Conservation (phyloP, 164 flowering plant genomes). For the Cinnamomum micranthum region DNA sequence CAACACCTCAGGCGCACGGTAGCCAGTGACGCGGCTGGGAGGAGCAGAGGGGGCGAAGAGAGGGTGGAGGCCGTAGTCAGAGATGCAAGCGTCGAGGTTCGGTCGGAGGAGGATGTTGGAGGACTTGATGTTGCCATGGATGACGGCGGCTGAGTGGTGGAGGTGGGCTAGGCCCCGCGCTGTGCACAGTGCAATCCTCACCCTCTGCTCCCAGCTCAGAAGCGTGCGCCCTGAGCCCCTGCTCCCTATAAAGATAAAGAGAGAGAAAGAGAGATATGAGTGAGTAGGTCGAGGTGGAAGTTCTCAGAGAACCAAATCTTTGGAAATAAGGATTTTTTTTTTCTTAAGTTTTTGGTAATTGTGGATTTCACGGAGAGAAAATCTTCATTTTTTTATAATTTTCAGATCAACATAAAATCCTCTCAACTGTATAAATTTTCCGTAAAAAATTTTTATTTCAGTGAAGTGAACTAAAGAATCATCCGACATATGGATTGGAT, state of each 20-base stretch:
- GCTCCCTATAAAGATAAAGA: slow-evolving; percentile 52
- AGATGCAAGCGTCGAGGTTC: slow-evolving; percentile 51
- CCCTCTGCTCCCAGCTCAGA: slow-evolving; percentile 84
- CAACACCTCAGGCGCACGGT: slow-evolving; percentile 88
- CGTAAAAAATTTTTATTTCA: no score
- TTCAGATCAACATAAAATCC: no score
- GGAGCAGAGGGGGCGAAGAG: slow-evolving; percentile 54
- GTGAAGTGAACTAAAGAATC: no score
- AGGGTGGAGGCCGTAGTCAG: slow-evolving; percentile 80
- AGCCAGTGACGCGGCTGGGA: slow-evolving; percentile 74
- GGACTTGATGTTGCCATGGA: slow-evolving; percentile 92
- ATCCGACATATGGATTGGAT: no score
- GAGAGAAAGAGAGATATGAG: no score
- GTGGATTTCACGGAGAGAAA: no score
- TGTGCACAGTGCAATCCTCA: slow-evolving; percentile 69
- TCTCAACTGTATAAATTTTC: no score
- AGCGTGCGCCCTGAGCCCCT: slow-evolving; percentile 93
- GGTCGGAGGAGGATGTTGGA: slow-evolving; percentile 80
- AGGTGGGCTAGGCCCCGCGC: slow-evolving; percentile 80
- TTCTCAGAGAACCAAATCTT: no score
- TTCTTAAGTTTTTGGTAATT: no score
- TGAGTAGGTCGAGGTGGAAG: no score
- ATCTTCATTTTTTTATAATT: no score
- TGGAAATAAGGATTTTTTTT: no score
- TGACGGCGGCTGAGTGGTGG: slow-evolving; percentile 56